A percentile compares a stretch with the other conserved stretches of the same genome.
Conservation (phyloP, 257 asterid species). For the Penstemon davidsonii region DNA sequence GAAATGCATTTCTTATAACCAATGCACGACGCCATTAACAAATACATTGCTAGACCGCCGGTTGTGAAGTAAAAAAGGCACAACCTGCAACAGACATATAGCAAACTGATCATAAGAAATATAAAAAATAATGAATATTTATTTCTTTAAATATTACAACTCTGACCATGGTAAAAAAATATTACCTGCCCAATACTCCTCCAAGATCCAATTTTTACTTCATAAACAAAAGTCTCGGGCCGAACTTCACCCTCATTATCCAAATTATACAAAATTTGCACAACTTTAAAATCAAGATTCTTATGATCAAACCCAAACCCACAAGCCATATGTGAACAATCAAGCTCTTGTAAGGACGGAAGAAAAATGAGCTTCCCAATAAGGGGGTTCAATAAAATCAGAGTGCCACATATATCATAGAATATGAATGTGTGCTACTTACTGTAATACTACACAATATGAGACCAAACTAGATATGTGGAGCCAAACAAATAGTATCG, state of each 20-base stretch:
- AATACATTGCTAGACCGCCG: slow-evolving; percentile 37
- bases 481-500: too few species aligned
- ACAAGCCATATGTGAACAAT: slow-evolving; percentile 35
- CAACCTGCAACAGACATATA: too few species aligned
- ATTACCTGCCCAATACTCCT: slow-evolving; percentile 19
- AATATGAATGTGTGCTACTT: too few species aligned
- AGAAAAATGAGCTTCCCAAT: slow-evolving; percentile 36
- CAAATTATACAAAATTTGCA: slow-evolving; percentile 29
- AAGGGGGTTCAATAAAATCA: slow-evolving; percentile 46
- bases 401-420: too few species aligned
- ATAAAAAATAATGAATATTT: too few species aligned
- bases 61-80: slow-evolving; percentile 38
- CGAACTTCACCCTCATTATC: slow-evolving; percentile 23
- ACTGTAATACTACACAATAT: too few species aligned
- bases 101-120: too few species aligned
- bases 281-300: slow-evolving; percentile 33
- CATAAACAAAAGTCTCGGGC: slow-evolving; percentile 30
- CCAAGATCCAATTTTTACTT: slow-evolving; percentile 34
- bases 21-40: slow-evolving; percentile 42
- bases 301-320: slow-evolving; percentile 43
- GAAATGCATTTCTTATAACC: too few species aligned
- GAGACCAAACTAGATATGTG: too few species aligned
- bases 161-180: too few species aligned
- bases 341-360: slow-evolving; percentile 6
- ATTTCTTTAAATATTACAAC: too few species aligned